A percentile compares a stretch with the other conserved stretches of the same genome.
Conservation (phyloP, 2,329 filamentous ascomycete genomes). For the Clarireedia homoeocarpa region DNA sequence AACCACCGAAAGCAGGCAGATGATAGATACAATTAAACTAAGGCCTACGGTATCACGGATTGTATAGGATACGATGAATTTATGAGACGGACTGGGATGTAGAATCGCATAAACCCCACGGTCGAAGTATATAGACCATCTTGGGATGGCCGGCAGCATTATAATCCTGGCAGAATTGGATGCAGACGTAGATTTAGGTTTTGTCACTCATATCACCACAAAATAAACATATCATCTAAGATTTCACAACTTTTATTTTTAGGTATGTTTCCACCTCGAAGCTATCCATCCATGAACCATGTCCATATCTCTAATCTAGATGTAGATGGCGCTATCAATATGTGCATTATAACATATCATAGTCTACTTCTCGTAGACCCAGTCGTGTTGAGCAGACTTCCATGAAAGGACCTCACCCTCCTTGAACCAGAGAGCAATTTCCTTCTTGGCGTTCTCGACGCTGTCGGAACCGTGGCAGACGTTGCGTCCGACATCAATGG, state of each 20-base stretch:
- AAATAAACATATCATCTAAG: background rate
- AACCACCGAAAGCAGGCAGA: background rate
- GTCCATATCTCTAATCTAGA: background rate
- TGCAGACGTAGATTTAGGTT: no score
- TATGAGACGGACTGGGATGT: no score
- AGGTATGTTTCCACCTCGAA: background rate
- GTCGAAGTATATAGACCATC: no score
- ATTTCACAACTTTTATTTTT: constrained; percentile 7
- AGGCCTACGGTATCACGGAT: background rate
- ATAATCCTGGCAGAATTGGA: no score
- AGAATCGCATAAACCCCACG: no score
- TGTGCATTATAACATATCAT: background rate
- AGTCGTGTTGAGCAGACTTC: constrained; percentile 78
- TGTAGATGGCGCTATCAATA: background rate
- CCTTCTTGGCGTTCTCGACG: constrained; percentile 99
- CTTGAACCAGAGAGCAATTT: constrained; percentile 98
- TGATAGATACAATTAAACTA: background rate
- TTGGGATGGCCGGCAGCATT: no score
- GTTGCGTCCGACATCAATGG: constrained; percentile 89
- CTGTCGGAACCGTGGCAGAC: constrained; percentile 99
- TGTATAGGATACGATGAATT: no score
- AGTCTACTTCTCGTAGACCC: constrained; percentile 87
- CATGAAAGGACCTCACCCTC: constrained; percentile 76
- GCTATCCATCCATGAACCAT: background rate
- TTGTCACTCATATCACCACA: background rate